Conservation (phyloP, 805 yeast species). For the Wickerhamiella alocasiicola region DNA sequence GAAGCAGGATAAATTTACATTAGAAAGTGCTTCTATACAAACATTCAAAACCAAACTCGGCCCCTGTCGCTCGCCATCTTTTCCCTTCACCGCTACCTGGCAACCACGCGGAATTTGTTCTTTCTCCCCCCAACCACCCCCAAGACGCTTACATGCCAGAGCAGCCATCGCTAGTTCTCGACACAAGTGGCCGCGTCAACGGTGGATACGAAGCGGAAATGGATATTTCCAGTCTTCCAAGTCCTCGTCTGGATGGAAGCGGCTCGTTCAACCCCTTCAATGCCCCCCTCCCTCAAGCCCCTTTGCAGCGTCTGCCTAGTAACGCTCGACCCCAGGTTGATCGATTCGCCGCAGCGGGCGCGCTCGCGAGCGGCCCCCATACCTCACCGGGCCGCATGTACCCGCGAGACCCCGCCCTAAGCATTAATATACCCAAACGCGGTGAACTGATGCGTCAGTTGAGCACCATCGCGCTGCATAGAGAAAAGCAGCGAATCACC, state of each 20-base stretch:
- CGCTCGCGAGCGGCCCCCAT: background rate
- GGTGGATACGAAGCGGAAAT: background rate
- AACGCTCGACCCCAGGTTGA: slow-evolving; percentile 4
- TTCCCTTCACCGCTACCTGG: no score
- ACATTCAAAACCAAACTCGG: no score
- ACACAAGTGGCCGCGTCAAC: background rate
- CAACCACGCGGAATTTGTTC: no score
- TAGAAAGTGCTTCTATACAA: no score
- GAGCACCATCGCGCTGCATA: slow-evolving; percentile 1
- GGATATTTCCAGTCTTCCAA: slow-evolving; percentile 13
- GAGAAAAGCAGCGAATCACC: slow-evolving; percentile 9
- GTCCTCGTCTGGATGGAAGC: slow-evolving; percentile 10
- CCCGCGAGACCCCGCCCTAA: background rate
- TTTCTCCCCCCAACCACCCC: background rate
- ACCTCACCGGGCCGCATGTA: slow-evolving; percentile 3
- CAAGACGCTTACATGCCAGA: slow-evolving; percentile 8
- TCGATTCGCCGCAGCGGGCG: no score
- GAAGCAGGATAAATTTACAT: no score
- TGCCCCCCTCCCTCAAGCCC: slow-evolving; percentile 4
- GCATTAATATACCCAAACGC: slow-evolving; percentile 12
- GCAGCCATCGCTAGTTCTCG: slow-evolving; percentile 4
- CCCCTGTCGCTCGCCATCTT: no score
- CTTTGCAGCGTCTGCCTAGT: slow-evolving; percentile 10
- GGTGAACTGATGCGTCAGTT: slow-evolving; percentile 8
- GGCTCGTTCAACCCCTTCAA: slow-evolving; percentile 12